Conservation (phyloP, 192 early-diverging fungal species). For the Paraglomus brasilianum region DNA sequence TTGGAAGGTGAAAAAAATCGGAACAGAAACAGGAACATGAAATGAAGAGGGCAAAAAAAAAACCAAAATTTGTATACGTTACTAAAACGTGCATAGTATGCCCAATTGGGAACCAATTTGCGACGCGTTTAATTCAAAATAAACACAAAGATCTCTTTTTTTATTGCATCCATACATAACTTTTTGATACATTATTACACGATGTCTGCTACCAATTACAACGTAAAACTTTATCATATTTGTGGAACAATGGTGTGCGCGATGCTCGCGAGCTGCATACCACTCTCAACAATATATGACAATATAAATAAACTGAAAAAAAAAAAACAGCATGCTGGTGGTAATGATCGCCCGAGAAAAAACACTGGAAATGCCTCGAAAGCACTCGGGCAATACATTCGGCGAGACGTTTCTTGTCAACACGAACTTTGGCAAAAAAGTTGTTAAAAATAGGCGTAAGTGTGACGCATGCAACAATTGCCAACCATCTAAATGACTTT, state of each 20-base stretch:
- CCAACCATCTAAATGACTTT: not conserved
- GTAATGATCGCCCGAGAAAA: constrained; percentile 7
- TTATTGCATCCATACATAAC: no score
- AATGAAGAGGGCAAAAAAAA: no score
- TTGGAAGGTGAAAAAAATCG: no score
- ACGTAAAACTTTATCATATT: no score
- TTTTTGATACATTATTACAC: no score
- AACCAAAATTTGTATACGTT: no score
- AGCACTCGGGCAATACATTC: constrained; percentile 11
- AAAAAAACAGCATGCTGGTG: not conserved
- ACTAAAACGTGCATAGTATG: no score
- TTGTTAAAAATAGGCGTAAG: not conserved
- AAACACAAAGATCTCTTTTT: no score
- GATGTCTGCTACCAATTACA: no score
- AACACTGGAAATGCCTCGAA: not conserved
- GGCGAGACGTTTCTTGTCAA: not conserved
- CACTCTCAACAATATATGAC: constrained; percentile 13
- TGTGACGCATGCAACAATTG: not conserved
- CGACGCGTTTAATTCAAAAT: no score
- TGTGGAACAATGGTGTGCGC: constrained; percentile 7
- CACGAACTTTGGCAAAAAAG: constrained; percentile 2
- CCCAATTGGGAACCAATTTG: no score
- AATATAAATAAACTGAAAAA: constrained; percentile 25
- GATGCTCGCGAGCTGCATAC: not conserved
- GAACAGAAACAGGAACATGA: no score